A percentile compares a stretch with the other conserved stretches of the same genome.
Conservation (phyloP, 73 alveolate genomes). For the Durusdinium trenchii region DNA sequence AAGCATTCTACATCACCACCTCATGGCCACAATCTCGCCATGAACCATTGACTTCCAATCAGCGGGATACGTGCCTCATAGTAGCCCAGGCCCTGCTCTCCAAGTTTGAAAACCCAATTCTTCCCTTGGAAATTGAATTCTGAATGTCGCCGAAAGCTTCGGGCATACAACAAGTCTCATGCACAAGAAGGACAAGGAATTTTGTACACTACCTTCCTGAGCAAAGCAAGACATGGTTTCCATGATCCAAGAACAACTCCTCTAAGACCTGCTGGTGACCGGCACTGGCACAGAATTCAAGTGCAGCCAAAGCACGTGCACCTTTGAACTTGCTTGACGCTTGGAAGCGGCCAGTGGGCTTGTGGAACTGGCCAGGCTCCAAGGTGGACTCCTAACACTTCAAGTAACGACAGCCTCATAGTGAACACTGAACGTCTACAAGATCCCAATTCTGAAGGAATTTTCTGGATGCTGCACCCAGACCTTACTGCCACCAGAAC, state of each 20-base stretch:
- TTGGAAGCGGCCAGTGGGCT: constrained; percentile 79
- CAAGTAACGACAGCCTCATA: no score
- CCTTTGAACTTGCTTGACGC: constrained; percentile 49
- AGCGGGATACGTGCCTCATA: constrained; percentile 79
- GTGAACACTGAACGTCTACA: no score
- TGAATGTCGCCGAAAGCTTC: background rate
- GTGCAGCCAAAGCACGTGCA: background rate
- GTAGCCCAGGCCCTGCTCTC: constrained; percentile 81
- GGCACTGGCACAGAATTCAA: background rate
- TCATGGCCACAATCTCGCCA: no score
- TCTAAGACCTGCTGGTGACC: background rate
- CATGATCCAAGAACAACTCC: background rate
- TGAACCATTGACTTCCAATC: no score
- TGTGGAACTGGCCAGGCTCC: constrained; percentile 94
- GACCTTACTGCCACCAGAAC: no score
- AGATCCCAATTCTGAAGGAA: no score
- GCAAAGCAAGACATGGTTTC: no score
- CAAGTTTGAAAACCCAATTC: constrained; percentile 92
- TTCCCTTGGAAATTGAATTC: constrained; percentile 12
- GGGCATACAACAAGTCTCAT: background rate
- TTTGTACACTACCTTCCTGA: background rate
- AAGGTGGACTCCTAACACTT: constrained; percentile 54
- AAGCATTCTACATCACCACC: no score
- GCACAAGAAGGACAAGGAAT: background rate
- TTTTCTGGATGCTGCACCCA: no score